A percentile compares a stretch with the other conserved stretches of the same genome.
Evolutionary conservation across 495 filamentous ascomycete species (phyloP).

Genomic region (Glarea lozoyensis): DNA sequence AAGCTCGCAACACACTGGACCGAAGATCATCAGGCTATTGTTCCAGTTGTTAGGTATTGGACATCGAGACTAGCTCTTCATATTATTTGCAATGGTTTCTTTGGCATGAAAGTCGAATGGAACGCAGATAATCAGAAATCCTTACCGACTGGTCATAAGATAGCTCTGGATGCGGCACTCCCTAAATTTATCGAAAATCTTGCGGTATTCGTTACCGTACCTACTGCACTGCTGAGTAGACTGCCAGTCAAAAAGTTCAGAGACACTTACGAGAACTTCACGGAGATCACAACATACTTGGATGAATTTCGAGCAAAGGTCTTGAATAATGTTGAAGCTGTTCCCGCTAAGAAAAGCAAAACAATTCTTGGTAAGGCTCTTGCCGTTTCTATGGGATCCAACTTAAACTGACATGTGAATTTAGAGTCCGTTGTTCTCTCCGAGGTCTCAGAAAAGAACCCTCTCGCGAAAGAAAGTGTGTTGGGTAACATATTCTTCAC

Average conservation of each 20-base stretch:
- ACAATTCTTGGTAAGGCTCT: background rate
- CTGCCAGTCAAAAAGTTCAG: background rate
- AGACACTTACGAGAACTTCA: background rate
- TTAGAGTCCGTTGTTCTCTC: background rate
- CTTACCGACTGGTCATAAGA: background rate
- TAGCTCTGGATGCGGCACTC: background rate
- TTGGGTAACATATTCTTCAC: background rate
- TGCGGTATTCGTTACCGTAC: background rate
- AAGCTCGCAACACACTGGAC: background rate
- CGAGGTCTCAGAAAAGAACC: background rate
- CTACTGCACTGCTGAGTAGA: background rate
- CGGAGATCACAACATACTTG: background rate
- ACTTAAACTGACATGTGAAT: background rate
- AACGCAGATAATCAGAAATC: background rate
- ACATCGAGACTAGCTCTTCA: background rate
- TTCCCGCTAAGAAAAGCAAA: background rate
- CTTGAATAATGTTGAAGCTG: background rate
- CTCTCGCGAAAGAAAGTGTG: background rate
- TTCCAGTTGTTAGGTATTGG: background rate
- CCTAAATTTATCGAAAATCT: background rate
- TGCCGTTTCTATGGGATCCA: background rate
- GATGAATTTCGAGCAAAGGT: background rate
- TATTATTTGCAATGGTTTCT: background rate
- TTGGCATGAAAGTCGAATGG: background rate
- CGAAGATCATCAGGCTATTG: background rate